Percentiles rank a stretch among this genome's conserved stretches.
These are phyloP conservation scores for Mycosphaerelloides madeirae DNA, from an alignment of 2,329 filamentous ascomycete species.

Conservation along the genomic window DNA sequence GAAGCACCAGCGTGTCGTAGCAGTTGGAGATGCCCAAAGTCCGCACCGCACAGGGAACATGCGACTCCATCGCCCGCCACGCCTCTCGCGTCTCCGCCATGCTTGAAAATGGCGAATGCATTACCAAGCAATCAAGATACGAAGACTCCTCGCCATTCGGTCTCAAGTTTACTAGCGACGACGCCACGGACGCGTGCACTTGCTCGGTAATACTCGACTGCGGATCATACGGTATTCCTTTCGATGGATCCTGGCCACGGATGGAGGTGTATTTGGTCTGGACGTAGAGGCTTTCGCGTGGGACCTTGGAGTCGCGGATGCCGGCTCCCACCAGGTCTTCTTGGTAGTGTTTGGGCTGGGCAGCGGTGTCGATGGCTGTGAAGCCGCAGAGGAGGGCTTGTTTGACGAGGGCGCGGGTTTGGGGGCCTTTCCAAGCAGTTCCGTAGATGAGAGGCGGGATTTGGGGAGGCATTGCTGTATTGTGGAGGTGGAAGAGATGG, in stretches of 20 bases:
- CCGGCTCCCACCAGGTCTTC: slow-evolving; percentile 67
- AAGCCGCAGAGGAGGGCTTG: slow-evolving; percentile 66
- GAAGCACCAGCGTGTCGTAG: slow-evolving; percentile 51
- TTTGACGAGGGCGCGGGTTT: slow-evolving; percentile 63
- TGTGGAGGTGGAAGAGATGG: background rate
- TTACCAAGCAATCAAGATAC: slow-evolving; percentile 56
- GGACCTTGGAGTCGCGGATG: slow-evolving; percentile 58
- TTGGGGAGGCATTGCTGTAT: slow-evolving; percentile 1
- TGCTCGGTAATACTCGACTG: slow-evolving; percentile 57
- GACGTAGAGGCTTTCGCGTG: slow-evolving; percentile 61
- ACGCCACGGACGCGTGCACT: slow-evolving; percentile 61
- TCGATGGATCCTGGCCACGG: slow-evolving; percentile 53
- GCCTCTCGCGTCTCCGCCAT: slow-evolving; percentile 54
- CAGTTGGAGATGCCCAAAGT: slow-evolving; percentile 72
- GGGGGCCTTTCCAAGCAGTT: slow-evolving; percentile 78
- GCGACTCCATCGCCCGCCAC: slow-evolving; percentile 62
- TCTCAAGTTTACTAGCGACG: slow-evolving; percentile 61
- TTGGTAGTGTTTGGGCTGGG: slow-evolving; percentile 72
- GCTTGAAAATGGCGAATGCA: slow-evolving; percentile 54
- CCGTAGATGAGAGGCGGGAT: slow-evolving; percentile 62
- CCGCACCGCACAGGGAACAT: slow-evolving; percentile 60
- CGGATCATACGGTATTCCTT: slow-evolving; percentile 58
- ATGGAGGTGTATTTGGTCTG: slow-evolving; percentile 79
- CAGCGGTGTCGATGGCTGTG: slow-evolving; percentile 69
- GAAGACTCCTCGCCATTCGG: slow-evolving; percentile 37